Evolutionary conservation across 106 monocot species (phyloP).

Genomic region (Agapanthus africanus): DNA sequence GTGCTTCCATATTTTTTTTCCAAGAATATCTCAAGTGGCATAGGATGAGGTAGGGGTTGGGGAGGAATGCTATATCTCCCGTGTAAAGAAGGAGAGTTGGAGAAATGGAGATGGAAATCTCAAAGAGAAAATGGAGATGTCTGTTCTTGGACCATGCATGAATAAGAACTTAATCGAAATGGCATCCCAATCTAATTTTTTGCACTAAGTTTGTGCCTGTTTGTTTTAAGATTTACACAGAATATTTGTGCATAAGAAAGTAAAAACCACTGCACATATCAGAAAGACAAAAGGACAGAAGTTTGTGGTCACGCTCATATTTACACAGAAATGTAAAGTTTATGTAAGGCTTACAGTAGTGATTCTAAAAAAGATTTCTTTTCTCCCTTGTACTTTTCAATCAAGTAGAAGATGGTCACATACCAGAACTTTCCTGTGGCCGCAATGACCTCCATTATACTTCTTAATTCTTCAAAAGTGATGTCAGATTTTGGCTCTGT

Average conservation of each 20-base stretch:
- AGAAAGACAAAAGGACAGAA: neutral
- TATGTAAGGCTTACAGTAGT: neutral
- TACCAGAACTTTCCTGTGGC: slow-evolving; percentile 93
- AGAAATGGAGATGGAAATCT: too few species aligned
- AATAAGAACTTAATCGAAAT: too few species aligned
- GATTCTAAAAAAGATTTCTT: neutral
- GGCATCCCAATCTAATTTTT: too few species aligned
- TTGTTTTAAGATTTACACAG: neutral
- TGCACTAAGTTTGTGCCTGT: neutral
- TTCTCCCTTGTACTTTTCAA: neutral
- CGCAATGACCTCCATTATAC: slow-evolving; percentile 75
- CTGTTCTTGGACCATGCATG: too few species aligned
- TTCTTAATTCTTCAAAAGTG: slow-evolving; percentile 45
- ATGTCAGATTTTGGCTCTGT: slow-evolving; percentile 36
- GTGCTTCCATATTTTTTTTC: too few species aligned
- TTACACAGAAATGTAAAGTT: neutral
- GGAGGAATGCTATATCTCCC: too few species aligned
- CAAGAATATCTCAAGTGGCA: too few species aligned
- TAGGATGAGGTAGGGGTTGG: too few species aligned
- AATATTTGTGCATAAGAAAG: neutral
- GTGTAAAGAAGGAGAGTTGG: too few species aligned
- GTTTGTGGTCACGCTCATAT: neutral
- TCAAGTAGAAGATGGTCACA: slow-evolving; percentile 2
- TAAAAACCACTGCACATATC: neutral
- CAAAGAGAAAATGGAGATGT: too few species aligned